Percentiles rank a stretch among this genome's conserved stretches.
These are phyloP conservation scores for Chlorella ohadii DNA, from an alignment of 139 green algal genomes.

Conservation along the genomic window DNA sequence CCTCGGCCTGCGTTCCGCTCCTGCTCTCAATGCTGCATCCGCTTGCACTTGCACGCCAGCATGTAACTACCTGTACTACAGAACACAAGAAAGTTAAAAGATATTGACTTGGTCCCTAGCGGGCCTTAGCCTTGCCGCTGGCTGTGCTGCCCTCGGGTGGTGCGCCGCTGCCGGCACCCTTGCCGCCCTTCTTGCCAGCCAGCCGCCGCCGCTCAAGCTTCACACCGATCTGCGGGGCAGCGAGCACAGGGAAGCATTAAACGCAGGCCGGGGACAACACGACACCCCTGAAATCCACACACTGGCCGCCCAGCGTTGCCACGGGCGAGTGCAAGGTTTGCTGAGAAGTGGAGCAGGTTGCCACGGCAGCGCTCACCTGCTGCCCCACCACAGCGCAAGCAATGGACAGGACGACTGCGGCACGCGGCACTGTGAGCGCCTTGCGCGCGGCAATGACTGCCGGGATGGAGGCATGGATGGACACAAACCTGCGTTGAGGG, in stretches of 20 bases:
- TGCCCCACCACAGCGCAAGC: slow-evolving; percentile 1
- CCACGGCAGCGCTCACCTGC: slow-evolving; percentile 12
- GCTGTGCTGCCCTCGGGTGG: neutral
- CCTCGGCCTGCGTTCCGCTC: too few relatives aligned
- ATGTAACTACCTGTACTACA: too few relatives aligned
- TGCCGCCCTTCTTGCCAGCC: neutral
- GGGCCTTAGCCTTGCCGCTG: too few relatives aligned
- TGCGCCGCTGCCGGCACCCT: neutral
- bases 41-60: too few relatives aligned
- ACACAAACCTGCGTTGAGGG: neutral
- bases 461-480: neutral
- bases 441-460: neutral
- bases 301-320: too few relatives aligned
- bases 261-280: too few relatives aligned
- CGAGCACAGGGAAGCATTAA: neutral
- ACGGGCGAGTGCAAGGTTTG: too few relatives aligned
- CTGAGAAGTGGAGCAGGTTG: too few relatives aligned
- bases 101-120: too few relatives aligned
- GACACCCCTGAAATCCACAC: too few relatives aligned
- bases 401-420: neutral
- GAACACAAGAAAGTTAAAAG: too few relatives aligned
- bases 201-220: neutral
- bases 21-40: too few relatives aligned
- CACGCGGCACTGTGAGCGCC: neutral
- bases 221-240: neutral